A percentile compares a stretch with the other conserved stretches of the same genome.
phyloP scores from a whole-genome alignment of 495 filamentous ascomycete genomes.

The Venustampulla echinocandica region DNA sequence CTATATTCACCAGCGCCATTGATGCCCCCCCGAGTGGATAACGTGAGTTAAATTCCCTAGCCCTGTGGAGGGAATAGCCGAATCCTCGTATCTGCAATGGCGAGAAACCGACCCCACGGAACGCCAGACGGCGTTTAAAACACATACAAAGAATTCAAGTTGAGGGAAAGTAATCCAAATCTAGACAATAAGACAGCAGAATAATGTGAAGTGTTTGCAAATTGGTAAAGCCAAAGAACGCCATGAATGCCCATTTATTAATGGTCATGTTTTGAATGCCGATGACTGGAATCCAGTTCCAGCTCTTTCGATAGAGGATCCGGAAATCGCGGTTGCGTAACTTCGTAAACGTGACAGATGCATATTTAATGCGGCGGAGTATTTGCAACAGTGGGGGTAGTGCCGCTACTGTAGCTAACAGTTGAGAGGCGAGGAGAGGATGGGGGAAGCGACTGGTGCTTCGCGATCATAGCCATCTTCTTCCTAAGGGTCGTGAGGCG shows the following conservation, averaged over 20 bases:
- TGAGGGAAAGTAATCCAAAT: not conserved
- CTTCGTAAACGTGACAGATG: not conserved
- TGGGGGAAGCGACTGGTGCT: slow-evolving; percentile 27
- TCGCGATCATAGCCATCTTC: slow-evolving; percentile 47
- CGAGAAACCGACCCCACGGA: too few relatives aligned
- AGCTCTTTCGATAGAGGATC: slow-evolving; percentile 1
- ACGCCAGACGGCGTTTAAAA: too few relatives aligned
- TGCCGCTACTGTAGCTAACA: slow-evolving; percentile 19
- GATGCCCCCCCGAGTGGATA: too few relatives aligned
- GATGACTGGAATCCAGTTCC: slow-evolving; percentile 6
- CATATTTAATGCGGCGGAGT: slow-evolving; percentile 26
- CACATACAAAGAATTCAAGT: not conserved
- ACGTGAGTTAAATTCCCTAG: too few relatives aligned
- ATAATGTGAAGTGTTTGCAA: not conserved
- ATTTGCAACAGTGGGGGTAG: slow-evolving; percentile 27
- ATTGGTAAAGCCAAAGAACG: slow-evolving; percentile 3
- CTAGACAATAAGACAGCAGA: slow-evolving; percentile 5
- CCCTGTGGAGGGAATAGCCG: too few relatives aligned
- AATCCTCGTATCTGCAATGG: too few relatives aligned
- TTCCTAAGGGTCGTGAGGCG: slow-evolving; percentile 47
- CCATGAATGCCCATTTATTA: not conserved
- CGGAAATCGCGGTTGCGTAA: not conserved
- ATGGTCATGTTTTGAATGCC: not conserved
- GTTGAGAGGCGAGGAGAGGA: slow-evolving; percentile 18
- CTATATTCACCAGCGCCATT: too few relatives aligned